Evolutionary conservation across 164 flowering plant species (phyloP), one percentile per base, ranked within the genome.

Genomic region (Berberis thunbergii): DNA sequence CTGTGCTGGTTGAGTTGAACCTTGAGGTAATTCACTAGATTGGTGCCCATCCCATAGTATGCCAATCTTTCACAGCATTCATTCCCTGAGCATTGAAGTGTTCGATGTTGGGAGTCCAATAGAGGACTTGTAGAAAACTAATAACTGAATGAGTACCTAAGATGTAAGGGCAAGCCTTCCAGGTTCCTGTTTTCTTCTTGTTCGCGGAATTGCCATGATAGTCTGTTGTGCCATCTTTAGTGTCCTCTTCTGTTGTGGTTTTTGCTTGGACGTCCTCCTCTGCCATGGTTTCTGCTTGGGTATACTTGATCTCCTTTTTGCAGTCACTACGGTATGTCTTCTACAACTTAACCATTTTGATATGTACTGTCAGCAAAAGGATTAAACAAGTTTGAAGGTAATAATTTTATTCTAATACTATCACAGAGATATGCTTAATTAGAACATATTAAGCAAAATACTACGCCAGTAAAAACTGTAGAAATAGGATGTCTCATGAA

Each of bases 211-310:
- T 74, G 10, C 76, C 74, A 0, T 46, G 74, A 66, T 61, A 78
- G 68, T 89, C 87, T 7, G 80, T 69, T 2, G 96, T 84, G 43
- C 96, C 96, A 78, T 89, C 96, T 64, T 86, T 76, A 4, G 93
- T 85, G 59, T 83, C 88, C 26, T 80, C 82, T 67, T 78, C 85
- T 48, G 65, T 80, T 85, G 79, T 81, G 64, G 64, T 67, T 58
- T 69, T 41, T 7, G 53, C 9, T 45, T 50, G 39, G 49, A 41
- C 49, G 38, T 11, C 11, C 60, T 60, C 45, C 52, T 59, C 54
- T 53, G 26, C n/a, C 54, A 10, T 10, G 2, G 11, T 52, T 1
- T 26, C 26, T 26, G 26, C 26, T 26, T 26, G 26, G 26, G 26
- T 26, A 26, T 26, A 26, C 26, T 26, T 26, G 26, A 26, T 26